Evolutionary conservation across 1,139 yeast species (phyloP), one percentile per base, ranked within the genome.

Genomic region (Scheffersomyces lignicola): DNA sequence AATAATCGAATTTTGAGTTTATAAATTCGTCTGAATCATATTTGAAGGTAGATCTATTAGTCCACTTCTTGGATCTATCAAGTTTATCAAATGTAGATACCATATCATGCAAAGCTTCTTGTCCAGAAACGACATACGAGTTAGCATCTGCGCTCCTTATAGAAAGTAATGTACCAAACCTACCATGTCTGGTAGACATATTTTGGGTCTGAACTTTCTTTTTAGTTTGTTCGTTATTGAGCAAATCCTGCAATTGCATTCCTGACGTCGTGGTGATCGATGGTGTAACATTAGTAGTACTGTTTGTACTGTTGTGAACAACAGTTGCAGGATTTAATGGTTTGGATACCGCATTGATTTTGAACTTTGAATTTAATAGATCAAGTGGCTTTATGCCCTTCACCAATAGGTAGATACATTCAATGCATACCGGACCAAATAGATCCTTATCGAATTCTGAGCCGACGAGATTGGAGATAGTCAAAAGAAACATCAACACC

Each of bases 81-180:
- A 87, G 57, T 33, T 76, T 72, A 13, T 72, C 71, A 34, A 87
- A 60, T 0, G 87, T 65, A 15, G 49, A 42, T 20, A 65, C 65
- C 3, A 75, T 66, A 32, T 71, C 66, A 11, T 66, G 51, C 7
- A 84, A 54, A 2, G 83, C 87, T 42, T 78, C 79, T 44, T 86
- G 90, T 4, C 96, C 96, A 1, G 95, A 79, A 7, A 70, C 59
- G 0, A 88, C 78, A 11, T 87, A 78, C 18, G 86, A 62, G 30
- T 84, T 69, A 7, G 73, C 76, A 39, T 73, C 70, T 10, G 73
- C 68, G 18, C 78, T 73, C 41, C 81, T 78, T 20, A 89, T 69
- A 1, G 95, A 82, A 8, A 89, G 59, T 45, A 90, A 65, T 0
- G 97, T 81, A 1, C 98, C 98, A 63, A 92, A 92, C 29, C 96